These are phyloP conservation scores for Centrapalus pauciflorus DNA, from an alignment of 129 eudicot genomes.

Conservation along the genomic window DNA sequence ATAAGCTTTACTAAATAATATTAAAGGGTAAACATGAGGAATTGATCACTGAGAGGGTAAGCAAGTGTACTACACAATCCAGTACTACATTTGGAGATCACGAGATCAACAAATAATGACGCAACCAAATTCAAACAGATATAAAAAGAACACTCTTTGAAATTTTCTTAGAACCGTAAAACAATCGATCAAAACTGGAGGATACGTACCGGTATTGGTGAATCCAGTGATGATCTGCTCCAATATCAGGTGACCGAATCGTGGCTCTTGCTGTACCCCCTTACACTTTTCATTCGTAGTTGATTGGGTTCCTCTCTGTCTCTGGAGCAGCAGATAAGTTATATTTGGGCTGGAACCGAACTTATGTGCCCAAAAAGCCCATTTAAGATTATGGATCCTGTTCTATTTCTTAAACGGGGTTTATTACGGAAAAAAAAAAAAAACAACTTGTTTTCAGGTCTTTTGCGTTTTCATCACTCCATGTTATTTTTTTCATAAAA, in stretches of 20 bases:
- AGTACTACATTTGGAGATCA: constrained; percentile 14
- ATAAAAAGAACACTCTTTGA: neutral
- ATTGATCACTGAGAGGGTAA: neutral
- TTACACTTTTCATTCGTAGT: neutral
- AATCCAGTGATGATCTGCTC: constrained; percentile 11
- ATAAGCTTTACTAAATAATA: too few species aligned
- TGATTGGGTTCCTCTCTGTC: constrained; percentile 10
- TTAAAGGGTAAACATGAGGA: neutral
- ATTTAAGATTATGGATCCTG: too few species aligned
- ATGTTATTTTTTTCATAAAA: too few species aligned
- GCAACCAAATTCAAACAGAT: neutral
- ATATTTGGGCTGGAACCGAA: constrained; percentile 6
- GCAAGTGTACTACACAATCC: neutral
- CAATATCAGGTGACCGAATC: neutral
- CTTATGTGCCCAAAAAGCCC: too few species aligned
- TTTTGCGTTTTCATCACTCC: too few species aligned
- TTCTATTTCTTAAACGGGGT: too few species aligned
- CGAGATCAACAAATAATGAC: constrained; percentile 2
- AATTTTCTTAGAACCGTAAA: neutral
- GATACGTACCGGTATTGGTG: constrained; percentile 10
- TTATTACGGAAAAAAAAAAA: too few species aligned
- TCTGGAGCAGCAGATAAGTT: too few species aligned
- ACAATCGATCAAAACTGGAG: neutral
- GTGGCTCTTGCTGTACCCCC: neutral
- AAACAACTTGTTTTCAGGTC: too few species aligned